Conservation (phyloP, 306 rosid genomes). For the Crotalaria pallida region DNA sequence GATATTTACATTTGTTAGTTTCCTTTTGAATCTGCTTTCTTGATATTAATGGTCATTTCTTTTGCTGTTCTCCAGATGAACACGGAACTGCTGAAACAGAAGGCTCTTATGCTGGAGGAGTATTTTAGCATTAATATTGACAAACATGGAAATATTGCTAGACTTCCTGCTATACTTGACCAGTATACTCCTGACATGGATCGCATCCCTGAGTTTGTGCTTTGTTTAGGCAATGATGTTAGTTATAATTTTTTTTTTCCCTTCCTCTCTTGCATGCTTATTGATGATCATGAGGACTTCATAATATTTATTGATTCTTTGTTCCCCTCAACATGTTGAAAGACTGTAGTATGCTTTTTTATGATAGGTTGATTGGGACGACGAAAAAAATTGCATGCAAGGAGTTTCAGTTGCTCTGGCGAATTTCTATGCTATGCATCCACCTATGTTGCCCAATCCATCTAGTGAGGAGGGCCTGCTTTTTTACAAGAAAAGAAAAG, state of each 20-base stretch:
- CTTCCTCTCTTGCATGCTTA: background rate
- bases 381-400: slow-evolving; percentile 71
- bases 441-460: slow-evolving; percentile 88
- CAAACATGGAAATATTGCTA: slow-evolving; percentile 57
- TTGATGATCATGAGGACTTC: slow-evolving; percentile 8
- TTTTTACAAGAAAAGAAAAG: slow-evolving; percentile 56
- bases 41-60: slow-evolving; percentile 9
- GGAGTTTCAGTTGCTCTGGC: slow-evolving; percentile 79
- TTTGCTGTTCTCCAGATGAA: slow-evolving; percentile 56
- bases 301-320: background rate
- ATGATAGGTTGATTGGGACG: slow-evolving; percentile 80
- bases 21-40: background rate
- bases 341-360: slow-evolving; percentile 10
- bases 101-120: slow-evolving; percentile 60
- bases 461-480: slow-evolving; percentile 63
- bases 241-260: slow-evolving; percentile 24
- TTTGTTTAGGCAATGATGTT: slow-evolving; percentile 86
- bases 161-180: slow-evolving; percentile 86
- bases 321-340: background rate
- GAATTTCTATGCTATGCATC: slow-evolving; percentile 88
- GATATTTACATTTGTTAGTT: slow-evolving; percentile 5
- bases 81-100: slow-evolving; percentile 60
- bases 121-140: slow-evolving; percentile 74
- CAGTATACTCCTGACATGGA: slow-evolving; percentile 98
- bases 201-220: slow-evolving; percentile 71